Base-by-base conservation (phyloP, 768 basidiomycete species). In the Kwoniella heveanensis region DNA sequence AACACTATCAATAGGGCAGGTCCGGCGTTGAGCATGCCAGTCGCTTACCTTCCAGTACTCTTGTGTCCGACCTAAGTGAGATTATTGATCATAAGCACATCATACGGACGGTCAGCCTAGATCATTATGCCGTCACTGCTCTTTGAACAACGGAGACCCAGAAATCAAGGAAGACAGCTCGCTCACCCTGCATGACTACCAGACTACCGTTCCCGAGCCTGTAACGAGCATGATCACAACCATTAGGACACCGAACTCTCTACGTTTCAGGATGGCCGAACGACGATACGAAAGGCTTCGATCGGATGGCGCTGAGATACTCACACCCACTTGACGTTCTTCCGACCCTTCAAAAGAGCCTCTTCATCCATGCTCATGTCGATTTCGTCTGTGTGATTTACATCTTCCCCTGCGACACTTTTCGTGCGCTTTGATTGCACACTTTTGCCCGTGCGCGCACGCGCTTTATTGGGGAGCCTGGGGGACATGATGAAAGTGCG, bases 31-130 rank as follows among this genome's bases (percentile, higher is more conserved):
- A 39, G 21, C 22, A 44, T 32, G 17, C 53, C 19, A 57, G n/a
- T n/a, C n/a, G n/a, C 76, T 53, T 39, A 82, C 82, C 75, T 83
- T 83, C 83, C 83, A 83, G 32, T 72, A 76, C 36, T 77, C 63
- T 64, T 83, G 83, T 2, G 82, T 83, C n/a, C 66, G 64, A 26
- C 72, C 73, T 69, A 26, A 9, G n/a, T n/a, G n/a, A n/a, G n/a
- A n/a, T n/a, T n/a, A n/a, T n/a, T n/a, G n/a, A n/a, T n/a, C n/a
- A n/a, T n/a, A n/a, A 29, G 22, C 32, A 22, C 26, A 64, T 27
- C 4, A 21, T 9, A 46, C n/a, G 22, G 21, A 2, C 36, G 13
- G 26, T 63, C 25, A 59, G 54, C 49, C 30, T 44, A 21, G 30
- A 48, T 15, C 24, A 10, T 56, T 49, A n/a, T n/a, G n/a, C n/a